Percentiles rank a stretch among this genome's conserved stretches.
Evolutionary conservation across 768 basidiomycete genomes (phyloP).

Genomic region (Crucibulum laeve): DNA sequence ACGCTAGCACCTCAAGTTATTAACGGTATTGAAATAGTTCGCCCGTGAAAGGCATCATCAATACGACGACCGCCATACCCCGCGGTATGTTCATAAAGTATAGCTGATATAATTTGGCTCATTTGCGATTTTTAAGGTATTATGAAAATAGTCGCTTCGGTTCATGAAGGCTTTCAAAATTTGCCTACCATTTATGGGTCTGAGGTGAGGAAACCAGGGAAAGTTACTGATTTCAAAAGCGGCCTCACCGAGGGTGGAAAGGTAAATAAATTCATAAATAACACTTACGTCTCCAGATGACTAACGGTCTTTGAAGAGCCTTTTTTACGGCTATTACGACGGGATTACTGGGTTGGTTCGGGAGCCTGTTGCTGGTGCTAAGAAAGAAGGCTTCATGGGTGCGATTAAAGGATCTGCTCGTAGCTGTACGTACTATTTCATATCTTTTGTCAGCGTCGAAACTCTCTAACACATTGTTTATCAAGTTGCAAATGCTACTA

Average conservation of each 20-base stretch:
- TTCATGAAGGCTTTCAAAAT: slow-evolving; percentile 42
- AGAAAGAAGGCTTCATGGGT: slow-evolving; percentile 30
- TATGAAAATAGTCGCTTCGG: slow-evolving; percentile 29
- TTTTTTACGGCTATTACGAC: slow-evolving; percentile 30
- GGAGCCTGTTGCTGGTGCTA: slow-evolving; percentile 26
- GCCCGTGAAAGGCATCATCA: not conserved
- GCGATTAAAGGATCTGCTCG: slow-evolving; percentile 29
- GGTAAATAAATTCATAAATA: slow-evolving; percentile 21
- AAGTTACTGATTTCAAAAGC: slow-evolving; percentile 36
- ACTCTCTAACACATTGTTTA: no score
- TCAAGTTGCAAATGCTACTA: slow-evolving; percentile 24
- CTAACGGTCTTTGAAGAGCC: slow-evolving; percentile 11
- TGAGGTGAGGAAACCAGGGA: slow-evolving; percentile 30
- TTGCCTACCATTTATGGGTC: slow-evolving; percentile 36
- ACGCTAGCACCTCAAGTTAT: slow-evolving; percentile 5
- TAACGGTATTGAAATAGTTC: not conserved
- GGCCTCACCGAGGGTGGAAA: slow-evolving; percentile 47
- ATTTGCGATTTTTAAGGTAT: slow-evolving; percentile 23
- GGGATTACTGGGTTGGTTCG: slow-evolving; percentile 29
- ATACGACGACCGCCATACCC: slow-evolving; percentile 1
- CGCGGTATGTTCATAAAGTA: not conserved
- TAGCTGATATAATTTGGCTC: not conserved
- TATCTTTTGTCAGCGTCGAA: not conserved
- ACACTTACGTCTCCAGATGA: not conserved
- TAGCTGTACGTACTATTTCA: slow-evolving; percentile 21